Conservation (phyloP, 805 yeast genomes). For the Saturnispora serradocipensis region DNA sequence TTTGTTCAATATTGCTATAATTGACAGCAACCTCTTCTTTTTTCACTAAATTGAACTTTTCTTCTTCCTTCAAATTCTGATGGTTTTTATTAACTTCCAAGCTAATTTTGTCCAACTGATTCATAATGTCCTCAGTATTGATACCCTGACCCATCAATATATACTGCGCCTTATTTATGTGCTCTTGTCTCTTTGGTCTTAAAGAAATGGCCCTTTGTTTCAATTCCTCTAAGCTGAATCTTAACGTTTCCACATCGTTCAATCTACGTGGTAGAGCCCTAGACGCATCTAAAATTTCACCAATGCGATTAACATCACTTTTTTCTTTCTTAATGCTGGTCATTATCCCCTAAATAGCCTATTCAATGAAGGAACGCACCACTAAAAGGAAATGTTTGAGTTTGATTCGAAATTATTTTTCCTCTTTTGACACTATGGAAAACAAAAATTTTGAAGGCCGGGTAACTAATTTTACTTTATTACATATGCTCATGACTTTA, state of each 20-base stretch:
- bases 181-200: slow-evolving; percentile 32
- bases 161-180: slow-evolving; percentile 72
- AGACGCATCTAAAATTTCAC: slow-evolving; percentile 71
- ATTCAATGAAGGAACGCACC: not conserved
- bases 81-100: not conserved
- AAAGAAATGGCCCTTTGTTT: slow-evolving; percentile 54
- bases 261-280: slow-evolving; percentile 57
- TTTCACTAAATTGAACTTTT: not conserved
- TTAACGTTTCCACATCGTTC: slow-evolving; percentile 70
- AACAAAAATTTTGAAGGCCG: slow-evolving; percentile 2
- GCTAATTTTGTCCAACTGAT: slow-evolving; percentile 33
- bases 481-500: not conserved
- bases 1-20: slow-evolving; percentile 29
- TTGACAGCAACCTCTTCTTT: not conserved
- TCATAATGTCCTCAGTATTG: slow-evolving; percentile 73
- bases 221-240: slow-evolving; percentile 72
- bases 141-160: slow-evolving; percentile 83
- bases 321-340: slow-evolving; percentile 2
- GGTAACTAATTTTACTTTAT: slow-evolving; percentile 5
- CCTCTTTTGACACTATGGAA: not conserved
- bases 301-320: slow-evolving; percentile 28
- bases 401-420: not conserved
- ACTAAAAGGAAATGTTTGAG: not conserved
- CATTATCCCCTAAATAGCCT: not conserved
- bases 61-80: not conserved